Conservation (phyloP, 208 protist genomes). For the Leishmania arabica region DNA sequence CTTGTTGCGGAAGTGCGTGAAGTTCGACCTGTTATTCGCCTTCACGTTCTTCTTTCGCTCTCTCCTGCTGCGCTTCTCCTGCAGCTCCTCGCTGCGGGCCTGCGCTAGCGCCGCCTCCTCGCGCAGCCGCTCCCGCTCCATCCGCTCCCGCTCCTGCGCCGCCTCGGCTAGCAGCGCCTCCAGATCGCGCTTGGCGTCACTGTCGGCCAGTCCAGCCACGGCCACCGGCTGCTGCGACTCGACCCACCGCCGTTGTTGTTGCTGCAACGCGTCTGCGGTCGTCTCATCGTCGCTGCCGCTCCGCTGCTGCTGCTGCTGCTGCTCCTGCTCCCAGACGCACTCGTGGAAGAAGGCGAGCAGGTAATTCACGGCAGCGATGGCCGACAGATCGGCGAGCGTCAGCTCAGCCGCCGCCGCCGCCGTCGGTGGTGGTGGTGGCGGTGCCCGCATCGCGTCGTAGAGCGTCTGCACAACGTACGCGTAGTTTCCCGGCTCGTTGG, state of each 20-base stretch:
- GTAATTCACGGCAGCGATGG: constrained; percentile 45
- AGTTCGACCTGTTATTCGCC: constrained; percentile 87
- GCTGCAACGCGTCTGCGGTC: no score
- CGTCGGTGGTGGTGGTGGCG: not conserved
- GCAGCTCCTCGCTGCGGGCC: constrained; percentile 30
- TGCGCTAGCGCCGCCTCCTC: constrained; percentile 27
- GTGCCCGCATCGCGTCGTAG: constrained; percentile 33
- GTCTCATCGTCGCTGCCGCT: no score
- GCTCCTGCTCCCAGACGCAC: constrained; percentile 8
- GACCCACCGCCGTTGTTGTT: no score
- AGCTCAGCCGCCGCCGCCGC: not conserved
- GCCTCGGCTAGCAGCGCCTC: constrained; percentile 52
- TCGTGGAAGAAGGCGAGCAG: constrained; percentile 44
- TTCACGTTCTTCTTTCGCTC: constrained; percentile 89
- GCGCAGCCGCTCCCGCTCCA: constrained; percentile 37
- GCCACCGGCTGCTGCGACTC: constrained; percentile 15
- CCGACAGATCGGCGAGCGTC: constrained; percentile 21
- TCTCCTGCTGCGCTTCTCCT: constrained; percentile 34
- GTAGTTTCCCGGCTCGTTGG: constrained; percentile 85
- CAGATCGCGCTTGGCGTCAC: constrained; percentile 44
- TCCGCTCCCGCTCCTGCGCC: constrained; percentile 33
- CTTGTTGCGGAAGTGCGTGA: constrained; percentile 89
- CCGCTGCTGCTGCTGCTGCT: no score
- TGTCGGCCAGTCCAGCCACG: constrained; percentile 6
- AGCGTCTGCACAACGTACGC: constrained; percentile 53